Percentiles rank a stretch among this genome's conserved stretches.
Conservation (phyloP, 176 grass and related monocot species). For the Coix lacrymajobi region DNA sequence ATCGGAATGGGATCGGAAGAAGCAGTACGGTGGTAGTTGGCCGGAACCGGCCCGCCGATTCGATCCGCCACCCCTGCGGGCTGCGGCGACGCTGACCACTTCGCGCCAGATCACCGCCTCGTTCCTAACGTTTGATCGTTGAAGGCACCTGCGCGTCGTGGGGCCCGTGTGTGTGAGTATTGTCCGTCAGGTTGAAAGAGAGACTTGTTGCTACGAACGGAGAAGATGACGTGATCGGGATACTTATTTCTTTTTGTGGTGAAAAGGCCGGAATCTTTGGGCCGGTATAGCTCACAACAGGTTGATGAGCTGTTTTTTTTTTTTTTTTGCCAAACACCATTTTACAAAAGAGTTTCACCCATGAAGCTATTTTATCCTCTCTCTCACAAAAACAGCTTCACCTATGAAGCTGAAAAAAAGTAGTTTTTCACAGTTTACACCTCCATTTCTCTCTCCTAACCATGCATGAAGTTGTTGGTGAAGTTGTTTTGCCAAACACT, state of each 20-base stretch:
- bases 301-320: no score
- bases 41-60: neutral
- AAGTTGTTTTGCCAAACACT: no score
- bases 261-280: neutral
- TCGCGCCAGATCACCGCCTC: neutral
- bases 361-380: no score
- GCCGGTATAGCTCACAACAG: no score
- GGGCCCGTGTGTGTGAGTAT: neutral
- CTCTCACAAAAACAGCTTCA: no score
- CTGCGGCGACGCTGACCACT: slow-evolving; percentile 14
- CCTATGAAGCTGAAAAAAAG: no score
- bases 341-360: no score
- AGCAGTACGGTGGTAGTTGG: neutral
- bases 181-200: neutral
- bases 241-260: neutral
- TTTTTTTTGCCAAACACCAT: no score
- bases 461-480: no score
- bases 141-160: neutral
- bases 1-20: neutral
- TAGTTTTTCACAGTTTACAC: no score
- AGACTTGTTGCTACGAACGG: no score
- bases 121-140: slow-evolving; percentile 6
- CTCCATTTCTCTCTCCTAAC: no score
- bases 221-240: neutral
- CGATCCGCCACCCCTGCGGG: neutral